Percentiles rank a stretch among this genome's conserved stretches.
phyloP scores from a whole-genome alignment of 2,329 filamentous ascomycete genomes.

The Metarhizium humberi region DNA sequence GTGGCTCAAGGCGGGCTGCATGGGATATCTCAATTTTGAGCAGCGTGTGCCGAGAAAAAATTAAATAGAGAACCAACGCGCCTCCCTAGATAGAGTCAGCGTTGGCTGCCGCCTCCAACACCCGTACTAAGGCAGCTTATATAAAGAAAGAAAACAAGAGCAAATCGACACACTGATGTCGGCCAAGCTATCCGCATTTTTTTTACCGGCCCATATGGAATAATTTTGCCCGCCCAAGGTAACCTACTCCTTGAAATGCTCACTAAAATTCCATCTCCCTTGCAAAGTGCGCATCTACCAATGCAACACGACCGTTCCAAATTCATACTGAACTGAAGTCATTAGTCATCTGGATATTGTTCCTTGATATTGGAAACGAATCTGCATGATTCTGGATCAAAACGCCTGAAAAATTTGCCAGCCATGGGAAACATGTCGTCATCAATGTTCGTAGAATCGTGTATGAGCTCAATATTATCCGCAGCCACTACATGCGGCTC shows the following conservation, averaged over 20 bases:
- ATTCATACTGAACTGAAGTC: not conserved
- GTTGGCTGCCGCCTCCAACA: not conserved
- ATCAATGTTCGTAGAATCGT: conserved; percentile 35
- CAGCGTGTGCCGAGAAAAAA: not conserved
- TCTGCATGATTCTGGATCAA: conserved; percentile 52
- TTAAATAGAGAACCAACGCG: not conserved
- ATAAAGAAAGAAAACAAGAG: not conserved
- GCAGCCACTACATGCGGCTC: conserved; percentile 41
- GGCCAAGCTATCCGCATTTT: not conserved
- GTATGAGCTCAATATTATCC: conserved; percentile 65
- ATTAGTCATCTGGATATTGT: conserved; percentile 76
- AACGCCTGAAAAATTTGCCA: conserved; percentile 82
- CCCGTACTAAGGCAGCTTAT: not conserved
- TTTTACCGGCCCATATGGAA: not conserved
- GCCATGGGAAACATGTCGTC: conserved; percentile 57
- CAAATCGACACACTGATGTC: not conserved
- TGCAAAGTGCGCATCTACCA: not conserved
- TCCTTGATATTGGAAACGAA: conserved; percentile 79
- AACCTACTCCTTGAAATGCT: not conserved
- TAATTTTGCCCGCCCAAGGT: not conserved
- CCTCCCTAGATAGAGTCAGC: not conserved
- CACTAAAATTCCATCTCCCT: not conserved
- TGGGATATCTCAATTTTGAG: not conserved
- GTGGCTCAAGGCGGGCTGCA: not conserved
- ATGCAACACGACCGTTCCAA: not conserved